phyloP scores from a whole-genome alignment of 352 stramenopile genomes.

The Nothophytophthora sp. region DNA sequence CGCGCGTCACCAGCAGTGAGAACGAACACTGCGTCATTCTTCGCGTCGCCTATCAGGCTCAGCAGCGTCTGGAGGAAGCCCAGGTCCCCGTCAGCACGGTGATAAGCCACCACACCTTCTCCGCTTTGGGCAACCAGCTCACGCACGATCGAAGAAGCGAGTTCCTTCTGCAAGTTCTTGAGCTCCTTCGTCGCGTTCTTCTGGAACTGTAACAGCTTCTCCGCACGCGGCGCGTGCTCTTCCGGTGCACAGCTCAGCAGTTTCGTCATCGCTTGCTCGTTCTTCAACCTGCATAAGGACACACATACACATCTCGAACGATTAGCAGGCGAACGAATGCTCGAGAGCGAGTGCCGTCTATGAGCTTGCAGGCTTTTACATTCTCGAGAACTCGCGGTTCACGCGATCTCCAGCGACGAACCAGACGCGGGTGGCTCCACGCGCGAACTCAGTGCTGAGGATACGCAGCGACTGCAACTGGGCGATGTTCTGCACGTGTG shows the following conservation, averaged over 20 bases:
- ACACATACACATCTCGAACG: constrained; percentile 1
- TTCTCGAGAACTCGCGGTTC: constrained; percentile 74
- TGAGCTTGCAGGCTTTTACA: constrained; percentile 36
- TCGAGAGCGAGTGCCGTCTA: neutral
- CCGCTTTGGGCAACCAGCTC: constrained; percentile 37
- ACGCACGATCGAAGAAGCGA: constrained; percentile 47
- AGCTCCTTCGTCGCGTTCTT: constrained; percentile 60
- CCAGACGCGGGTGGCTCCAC: constrained; percentile 71
- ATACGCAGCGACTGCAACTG: constrained; percentile 80
- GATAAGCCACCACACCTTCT: constrained; percentile 46
- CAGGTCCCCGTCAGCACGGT: constrained; percentile 65
- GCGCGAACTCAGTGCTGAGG: constrained; percentile 70
- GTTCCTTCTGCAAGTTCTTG: constrained; percentile 75
- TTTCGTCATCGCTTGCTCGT: constrained; percentile 73
- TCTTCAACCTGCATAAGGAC: constrained; percentile 38
- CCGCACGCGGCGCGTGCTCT: constrained; percentile 63
- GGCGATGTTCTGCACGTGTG: constrained; percentile 74
- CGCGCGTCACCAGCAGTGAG: constrained; percentile 50
- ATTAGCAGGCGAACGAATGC: constrained; percentile 1
- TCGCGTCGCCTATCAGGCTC: constrained; percentile 42
- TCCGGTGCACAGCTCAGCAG: constrained; percentile 64
- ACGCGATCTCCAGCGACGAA: constrained; percentile 86
- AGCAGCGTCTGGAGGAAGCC: constrained; percentile 70
- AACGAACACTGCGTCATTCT: constrained; percentile 39
- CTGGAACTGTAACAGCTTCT: constrained; percentile 69